These are phyloP conservation scores for Magnusiomyces suaveolens DNA, from an alignment of 1,139 yeast genomes.

Conservation along the genomic window DNA sequence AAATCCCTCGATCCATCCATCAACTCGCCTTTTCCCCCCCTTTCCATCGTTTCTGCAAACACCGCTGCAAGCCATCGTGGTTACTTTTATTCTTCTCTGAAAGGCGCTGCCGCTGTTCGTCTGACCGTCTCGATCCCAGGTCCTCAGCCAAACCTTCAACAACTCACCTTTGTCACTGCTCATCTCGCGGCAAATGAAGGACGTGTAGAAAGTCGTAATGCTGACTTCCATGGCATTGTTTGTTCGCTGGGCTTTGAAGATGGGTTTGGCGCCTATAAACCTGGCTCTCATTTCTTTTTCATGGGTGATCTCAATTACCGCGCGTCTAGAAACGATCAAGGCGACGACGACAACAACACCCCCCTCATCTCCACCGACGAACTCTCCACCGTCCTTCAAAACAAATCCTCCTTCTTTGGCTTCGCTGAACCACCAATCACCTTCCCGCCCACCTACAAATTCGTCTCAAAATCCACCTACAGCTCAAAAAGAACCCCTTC, in stretches of 20 bases:
- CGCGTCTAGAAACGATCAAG: constrained; percentile 27
- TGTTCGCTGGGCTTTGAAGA: constrained; percentile 51
- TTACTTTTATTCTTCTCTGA: constrained; percentile 48
- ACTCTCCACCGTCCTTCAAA: constrained; percentile 38
- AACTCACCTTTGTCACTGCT: constrained; percentile 53
- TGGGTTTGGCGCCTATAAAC: constrained; percentile 48
- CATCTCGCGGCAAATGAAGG: constrained; percentile 81
- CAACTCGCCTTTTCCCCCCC: constrained; percentile 26
- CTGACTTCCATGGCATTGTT: constrained; percentile 43
- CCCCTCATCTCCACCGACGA: constrained; percentile 42
- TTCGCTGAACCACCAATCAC: constrained; percentile 52
- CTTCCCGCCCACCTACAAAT: constrained; percentile 76
- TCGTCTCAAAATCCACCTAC: constrained; percentile 39
- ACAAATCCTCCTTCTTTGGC: constrained; percentile 46
- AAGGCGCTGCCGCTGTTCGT: constrained; percentile 65
- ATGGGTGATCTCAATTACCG: constrained; percentile 84
- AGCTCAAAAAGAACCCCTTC: constrained; percentile 60
- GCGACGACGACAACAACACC: neutral
- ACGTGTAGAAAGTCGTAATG: constrained; percentile 42
- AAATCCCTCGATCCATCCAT: neutral
- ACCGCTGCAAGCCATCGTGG: constrained; percentile 43
- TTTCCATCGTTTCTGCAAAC: constrained; percentile 25
- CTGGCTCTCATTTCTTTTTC: constrained; percentile 51
- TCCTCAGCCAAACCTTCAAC: constrained; percentile 21
- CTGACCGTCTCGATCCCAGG: constrained; percentile 29